phyloP scores from a whole-genome alignment of 2,329 filamentous ascomycete species.

The Fusarium sp. region DNA sequence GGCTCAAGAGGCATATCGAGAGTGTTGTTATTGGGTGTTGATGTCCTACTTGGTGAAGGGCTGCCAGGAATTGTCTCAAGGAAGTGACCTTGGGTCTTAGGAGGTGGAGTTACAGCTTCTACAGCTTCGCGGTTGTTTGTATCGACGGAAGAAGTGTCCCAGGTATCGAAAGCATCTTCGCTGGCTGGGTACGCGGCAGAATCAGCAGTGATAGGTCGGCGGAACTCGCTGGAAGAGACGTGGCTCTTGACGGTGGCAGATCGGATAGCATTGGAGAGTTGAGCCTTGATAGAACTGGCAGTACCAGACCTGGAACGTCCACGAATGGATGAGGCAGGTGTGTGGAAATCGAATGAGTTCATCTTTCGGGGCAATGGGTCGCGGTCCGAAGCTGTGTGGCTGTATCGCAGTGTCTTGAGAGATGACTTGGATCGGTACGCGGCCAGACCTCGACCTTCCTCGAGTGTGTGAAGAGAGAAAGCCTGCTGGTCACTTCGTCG shows the following conservation, averaged over 20 bases:
- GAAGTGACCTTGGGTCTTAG: conserved; percentile 59
- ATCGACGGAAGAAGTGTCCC: conserved; percentile 78
- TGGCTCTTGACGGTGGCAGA: conserved; percentile 68
- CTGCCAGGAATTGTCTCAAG: conserved; percentile 79
- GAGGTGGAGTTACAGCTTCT: conserved; percentile 59
- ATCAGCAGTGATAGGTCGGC: conserved; percentile 61
- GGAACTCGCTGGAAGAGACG: conserved; percentile 59
- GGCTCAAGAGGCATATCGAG: conserved; percentile 67
- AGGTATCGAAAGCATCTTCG: conserved; percentile 77
- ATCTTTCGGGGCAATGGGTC: conserved; percentile 49
- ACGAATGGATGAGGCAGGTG: conserved; percentile 58
- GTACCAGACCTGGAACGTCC: conserved; percentile 42
- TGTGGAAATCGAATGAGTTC: conserved; percentile 52
- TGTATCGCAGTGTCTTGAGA: conserved; percentile 65
- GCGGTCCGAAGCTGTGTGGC: conserved; percentile 54
- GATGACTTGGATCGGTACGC: conserved; percentile 42
- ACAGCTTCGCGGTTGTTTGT: conserved; percentile 68
- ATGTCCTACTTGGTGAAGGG: conserved; percentile 71
- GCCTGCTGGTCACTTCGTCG: conserved; percentile 43
- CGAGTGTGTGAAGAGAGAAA: conserved; percentile 39
- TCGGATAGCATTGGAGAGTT: conserved; percentile 59
- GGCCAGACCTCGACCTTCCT: conserved; percentile 39
- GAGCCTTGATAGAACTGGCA: conserved; percentile 50
- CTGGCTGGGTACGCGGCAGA: conserved; percentile 54
- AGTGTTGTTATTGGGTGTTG: conserved; percentile 63